Base-by-base conservation (phyloP, 164 flowering plant genomes). In the Buxus sempervirens region DNA sequence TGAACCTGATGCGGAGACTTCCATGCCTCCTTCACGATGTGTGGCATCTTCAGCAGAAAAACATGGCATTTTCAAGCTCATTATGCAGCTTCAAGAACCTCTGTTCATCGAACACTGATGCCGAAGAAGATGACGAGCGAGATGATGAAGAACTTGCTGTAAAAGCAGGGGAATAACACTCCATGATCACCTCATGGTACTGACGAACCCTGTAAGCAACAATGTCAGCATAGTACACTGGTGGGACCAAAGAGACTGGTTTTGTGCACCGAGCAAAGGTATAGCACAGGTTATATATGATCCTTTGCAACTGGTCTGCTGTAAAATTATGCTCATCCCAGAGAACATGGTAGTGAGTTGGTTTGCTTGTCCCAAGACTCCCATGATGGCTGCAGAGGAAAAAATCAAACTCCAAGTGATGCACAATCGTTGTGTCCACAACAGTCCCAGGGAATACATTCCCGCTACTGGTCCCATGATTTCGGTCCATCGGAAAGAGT, bases 361-460 rank as follows among this genome's bases (percentile, higher is more conserved):
- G 82, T 79, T 85, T 90, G 85, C 97, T 90, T 12, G 97, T 92
- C 26, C 96, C 97, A 16, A 88, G 21, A 28, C 71, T 67, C 14
- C 97, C 96, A 70, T 81, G 72, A 63, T 90, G 93, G 67, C 96
- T 88, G 66, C 88, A 85, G 7, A 88, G 85, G 63, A 83, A 92
- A 77, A 92, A 92, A 66, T 92, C 92, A 64, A 80, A 88, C 72
- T 90, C 91, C 24, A 54, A 65, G 0, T 86, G 91, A 49, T 88
- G 87, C 20, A 88, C 86, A 26, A 92, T 75, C 10, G 1, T 70
- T 0, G 81, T 75, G 70, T 88, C 93, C 54, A 92, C 93, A 49
- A 92, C 91, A 0, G 98, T 90, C 28, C 98, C 96, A 5, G 98
- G 89, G 13, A 76, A 68, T n/a, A 92, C 83, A 65, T 90, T 90